These are phyloP conservation scores for Elongisporangium anandrum DNA, from an alignment of 352 stramenopile species.

Conservation along the genomic window DNA sequence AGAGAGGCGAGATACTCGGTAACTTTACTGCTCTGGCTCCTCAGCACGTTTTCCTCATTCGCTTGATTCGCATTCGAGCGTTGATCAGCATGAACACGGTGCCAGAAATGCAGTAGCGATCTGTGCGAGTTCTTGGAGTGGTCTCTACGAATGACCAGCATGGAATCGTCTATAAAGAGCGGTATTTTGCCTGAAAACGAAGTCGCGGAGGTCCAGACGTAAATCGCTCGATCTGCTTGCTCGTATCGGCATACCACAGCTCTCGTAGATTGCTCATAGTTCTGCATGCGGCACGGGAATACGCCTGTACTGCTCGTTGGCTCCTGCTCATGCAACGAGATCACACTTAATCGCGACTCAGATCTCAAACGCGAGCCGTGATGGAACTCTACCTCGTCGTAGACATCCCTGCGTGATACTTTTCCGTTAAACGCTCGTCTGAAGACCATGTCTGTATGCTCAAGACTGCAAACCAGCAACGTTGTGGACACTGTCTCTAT, in stretches of 20 bases:
- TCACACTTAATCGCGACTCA: not conserved
- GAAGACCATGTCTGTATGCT: not conserved
- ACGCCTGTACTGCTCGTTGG: not conserved
- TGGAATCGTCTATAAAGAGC: not conserved
- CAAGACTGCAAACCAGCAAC: not conserved
- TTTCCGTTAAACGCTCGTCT: not conserved
- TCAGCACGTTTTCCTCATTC: not conserved
- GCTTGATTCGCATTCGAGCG: not conserved
- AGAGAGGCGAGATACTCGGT: not conserved
- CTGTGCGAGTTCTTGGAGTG: not conserved
- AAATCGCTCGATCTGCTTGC: not conserved
- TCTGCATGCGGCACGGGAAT: not conserved
- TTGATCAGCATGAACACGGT: not conserved
- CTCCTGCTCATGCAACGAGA: not conserved
- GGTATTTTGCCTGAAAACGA: not conserved
- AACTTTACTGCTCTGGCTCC: not conserved
- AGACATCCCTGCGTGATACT: too few species aligned
- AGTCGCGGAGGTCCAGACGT: not conserved
- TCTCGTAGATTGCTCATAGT: not conserved
- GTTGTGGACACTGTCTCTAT: not conserved
- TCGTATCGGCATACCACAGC: not conserved
- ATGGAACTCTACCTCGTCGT: too few species aligned
- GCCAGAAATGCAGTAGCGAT: not conserved
- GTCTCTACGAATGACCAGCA: not conserved
- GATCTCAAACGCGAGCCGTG: too few species aligned